Conservation (phyloP, 208 protist species). For the Angomonas deanei region DNA sequence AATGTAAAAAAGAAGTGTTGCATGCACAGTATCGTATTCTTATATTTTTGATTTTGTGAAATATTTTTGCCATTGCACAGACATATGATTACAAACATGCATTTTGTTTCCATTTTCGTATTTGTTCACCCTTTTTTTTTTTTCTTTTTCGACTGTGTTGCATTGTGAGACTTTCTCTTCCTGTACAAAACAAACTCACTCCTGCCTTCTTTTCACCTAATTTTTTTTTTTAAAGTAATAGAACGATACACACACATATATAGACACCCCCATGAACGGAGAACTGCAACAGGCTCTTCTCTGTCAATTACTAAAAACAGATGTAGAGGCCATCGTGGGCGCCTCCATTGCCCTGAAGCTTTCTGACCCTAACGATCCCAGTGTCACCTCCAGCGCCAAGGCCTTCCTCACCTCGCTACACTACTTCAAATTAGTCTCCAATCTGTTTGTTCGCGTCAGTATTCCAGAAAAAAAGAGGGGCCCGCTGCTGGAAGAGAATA, state of each 20-base stretch:
- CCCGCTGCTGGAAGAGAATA: background rate
- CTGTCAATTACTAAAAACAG: background rate
- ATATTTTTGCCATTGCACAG: too few relatives aligned
- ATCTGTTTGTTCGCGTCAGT: background rate
- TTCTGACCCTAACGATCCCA: background rate
- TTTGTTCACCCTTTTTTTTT: constrained; percentile 14
- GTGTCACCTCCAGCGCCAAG: too few relatives aligned
- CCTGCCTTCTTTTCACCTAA: background rate
- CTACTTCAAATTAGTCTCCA: background rate
- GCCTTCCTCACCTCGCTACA: background rate
- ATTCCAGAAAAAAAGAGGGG: background rate
- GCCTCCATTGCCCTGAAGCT: background rate
- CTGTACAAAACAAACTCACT: background rate
- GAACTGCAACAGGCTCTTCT: background rate
- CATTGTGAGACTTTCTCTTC: background rate
- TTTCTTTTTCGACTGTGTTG: background rate
- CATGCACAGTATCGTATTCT: too few relatives aligned
- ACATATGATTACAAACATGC: too few relatives aligned
- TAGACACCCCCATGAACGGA: too few relatives aligned
- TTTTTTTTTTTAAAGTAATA: constrained; percentile 15
- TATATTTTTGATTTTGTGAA: too few relatives aligned
- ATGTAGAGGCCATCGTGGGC: background rate
- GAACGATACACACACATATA: too few relatives aligned
- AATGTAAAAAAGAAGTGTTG: too few relatives aligned
- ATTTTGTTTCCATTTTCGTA: too few relatives aligned